Evolutionary conservation across 768 basidiomycete genomes (phyloP).

Genomic region (Boletellus ananas): DNA sequence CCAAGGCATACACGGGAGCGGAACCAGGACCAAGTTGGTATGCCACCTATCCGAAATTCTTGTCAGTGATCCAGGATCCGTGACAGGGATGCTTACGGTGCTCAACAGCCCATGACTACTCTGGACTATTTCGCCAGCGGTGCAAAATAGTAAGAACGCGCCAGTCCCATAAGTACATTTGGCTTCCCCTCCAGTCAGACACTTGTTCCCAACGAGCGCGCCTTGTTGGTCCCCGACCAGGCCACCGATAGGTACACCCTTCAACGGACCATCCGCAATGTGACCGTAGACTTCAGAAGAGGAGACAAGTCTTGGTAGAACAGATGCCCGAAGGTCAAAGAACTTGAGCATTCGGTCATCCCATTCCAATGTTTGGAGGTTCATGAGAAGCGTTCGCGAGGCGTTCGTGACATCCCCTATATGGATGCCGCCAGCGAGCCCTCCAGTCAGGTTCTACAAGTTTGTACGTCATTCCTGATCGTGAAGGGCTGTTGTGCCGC

Average conservation of each 20-base stretch:
- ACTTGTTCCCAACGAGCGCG: slow-evolving; percentile 95
- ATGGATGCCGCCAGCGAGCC: slow-evolving; percentile 64
- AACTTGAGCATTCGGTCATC: slow-evolving; percentile 79
- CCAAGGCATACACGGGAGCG: slow-evolving; percentile 87
- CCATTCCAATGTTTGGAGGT: slow-evolving; percentile 79
- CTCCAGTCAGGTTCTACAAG: slow-evolving; percentile 77
- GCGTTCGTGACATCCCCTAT: slow-evolving; percentile 95
- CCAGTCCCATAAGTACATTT: slow-evolving; percentile 99
- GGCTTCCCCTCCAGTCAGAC: slow-evolving; percentile 83
- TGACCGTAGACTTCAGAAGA: slow-evolving; percentile 91
- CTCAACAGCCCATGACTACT: slow-evolving; percentile 85
- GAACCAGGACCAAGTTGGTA: slow-evolving; percentile 80
- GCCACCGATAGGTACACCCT: slow-evolving; percentile 83
- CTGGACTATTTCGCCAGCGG: slow-evolving; percentile 80
- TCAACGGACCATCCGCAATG: slow-evolving; percentile 60
- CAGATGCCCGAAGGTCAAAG: slow-evolving; percentile 73
- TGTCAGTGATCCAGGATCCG: neutral
- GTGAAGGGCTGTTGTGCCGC: slow-evolving; percentile 14
- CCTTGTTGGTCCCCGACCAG: slow-evolving; percentile 99
- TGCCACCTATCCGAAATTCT: slow-evolving; percentile 54
- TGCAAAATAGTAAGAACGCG: slow-evolving; percentile 94
- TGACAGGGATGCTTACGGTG: slow-evolving; percentile 50
- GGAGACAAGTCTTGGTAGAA: slow-evolving; percentile 84
- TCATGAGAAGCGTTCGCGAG: slow-evolving; percentile 90
- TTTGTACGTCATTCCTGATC: neutral